These are phyloP conservation scores for Colletotrichum plurivorum DNA, from an alignment of 2,329 filamentous ascomycete species.

Conservation along the genomic window DNA sequence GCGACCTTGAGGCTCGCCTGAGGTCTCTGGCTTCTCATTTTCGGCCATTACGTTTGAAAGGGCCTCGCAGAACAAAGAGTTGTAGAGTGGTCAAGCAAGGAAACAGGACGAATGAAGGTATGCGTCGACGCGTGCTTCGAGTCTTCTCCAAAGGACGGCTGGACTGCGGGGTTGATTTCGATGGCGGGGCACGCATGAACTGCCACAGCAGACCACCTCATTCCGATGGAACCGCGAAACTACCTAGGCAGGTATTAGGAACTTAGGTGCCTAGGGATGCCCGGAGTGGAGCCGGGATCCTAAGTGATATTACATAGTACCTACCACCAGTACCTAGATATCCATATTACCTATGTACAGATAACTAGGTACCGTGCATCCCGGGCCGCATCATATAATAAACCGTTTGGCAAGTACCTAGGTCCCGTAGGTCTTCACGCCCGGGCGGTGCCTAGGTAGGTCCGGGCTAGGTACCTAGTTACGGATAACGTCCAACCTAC, in stretches of 20 bases:
- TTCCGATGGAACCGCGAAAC: too few relatives aligned
- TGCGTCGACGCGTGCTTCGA: constrained; percentile 31
- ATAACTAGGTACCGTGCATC: too few relatives aligned
- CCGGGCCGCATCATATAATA: too few relatives aligned
- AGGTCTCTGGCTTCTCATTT: constrained; percentile 60
- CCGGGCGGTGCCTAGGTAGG: too few relatives aligned
- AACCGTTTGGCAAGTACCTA: too few relatives aligned
- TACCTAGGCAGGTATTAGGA: too few relatives aligned
- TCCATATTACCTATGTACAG: too few relatives aligned
- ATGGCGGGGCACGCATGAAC: constrained; percentile 40
- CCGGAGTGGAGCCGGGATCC: neutral
- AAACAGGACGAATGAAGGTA: constrained; percentile 12
- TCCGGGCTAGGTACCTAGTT: too few relatives aligned
- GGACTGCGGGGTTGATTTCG: constrained; percentile 40
- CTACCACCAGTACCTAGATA: too few relatives aligned
- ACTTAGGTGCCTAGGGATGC: too few relatives aligned
- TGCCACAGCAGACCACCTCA: constrained; percentile 23
- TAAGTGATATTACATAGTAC: neutral
- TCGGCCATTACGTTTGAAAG: constrained; percentile 65
- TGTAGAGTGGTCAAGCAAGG: constrained; percentile 40
- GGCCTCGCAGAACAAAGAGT: constrained; percentile 24
- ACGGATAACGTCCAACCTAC: too few relatives aligned
- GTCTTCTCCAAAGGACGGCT: constrained; percentile 28
- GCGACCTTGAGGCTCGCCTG: constrained; percentile 64
- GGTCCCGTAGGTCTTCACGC: too few relatives aligned